Evolutionary conservation across 805 yeast species (phyloP), one percentile per base, ranked within the genome.

Genomic region (Candida hungchunana): DNA sequence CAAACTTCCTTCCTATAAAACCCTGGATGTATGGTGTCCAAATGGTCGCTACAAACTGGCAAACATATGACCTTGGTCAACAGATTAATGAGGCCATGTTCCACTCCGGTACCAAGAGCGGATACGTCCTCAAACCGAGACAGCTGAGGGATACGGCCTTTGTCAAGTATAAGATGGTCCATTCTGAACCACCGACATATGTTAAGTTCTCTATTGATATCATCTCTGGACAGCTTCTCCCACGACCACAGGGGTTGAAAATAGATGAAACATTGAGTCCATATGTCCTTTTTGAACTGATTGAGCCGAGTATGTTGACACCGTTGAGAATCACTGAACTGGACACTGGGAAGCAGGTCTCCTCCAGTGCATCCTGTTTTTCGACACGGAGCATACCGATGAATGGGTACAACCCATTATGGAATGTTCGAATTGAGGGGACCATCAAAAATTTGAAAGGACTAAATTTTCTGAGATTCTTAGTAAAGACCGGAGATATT

Each of bases 1-100:
- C 84, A 3, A 93, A 93, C 52, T 89, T 86, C 53, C 73, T 72
- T 29, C 97, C 98, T 0, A 59, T 85, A 2, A 58, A 59, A 1
- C 87, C 76, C 52, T 93, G 99, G 98, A 68, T 69, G 32, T 64
- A 72, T 31, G 99, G 99, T 1, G 81, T 73, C 9, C 98, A 93
- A 54, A 76, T 93, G 87, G 97, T 85, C 5, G 97, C 98, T 0
- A 80, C 96, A 0, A 93, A 90, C 55, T 90, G 97, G 97, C 98
- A 90, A 59, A 81, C 93, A 0, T 81, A 76, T 55, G 98, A 93
- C 53, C 40, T 77, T 13, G 96, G 97, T 0, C 90, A 89, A 54
- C 96, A 88, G 53, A 51, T 93, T 9, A 89, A 88, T 56, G 83
- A 83, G 43, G 85, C 96, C 4, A 63, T 88, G 72, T 87, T 90